Percentiles rank a stretch among this genome's conserved stretches.
Evolutionary conservation across 352 stramenopile genomes (phyloP).

Genomic region (Phytophthora sojae): DNA sequence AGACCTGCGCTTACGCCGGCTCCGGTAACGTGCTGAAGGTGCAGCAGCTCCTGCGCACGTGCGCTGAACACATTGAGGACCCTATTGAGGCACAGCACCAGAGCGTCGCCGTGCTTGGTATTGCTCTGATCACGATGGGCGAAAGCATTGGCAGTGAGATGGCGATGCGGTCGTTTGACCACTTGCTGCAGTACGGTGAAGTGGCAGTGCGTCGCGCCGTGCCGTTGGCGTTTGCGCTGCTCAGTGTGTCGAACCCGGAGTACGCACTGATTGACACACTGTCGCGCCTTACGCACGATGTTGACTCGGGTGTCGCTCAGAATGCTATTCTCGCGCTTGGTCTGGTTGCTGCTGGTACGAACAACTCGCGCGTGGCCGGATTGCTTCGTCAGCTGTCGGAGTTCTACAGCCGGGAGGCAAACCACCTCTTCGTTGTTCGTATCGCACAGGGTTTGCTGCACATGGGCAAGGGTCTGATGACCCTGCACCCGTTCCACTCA

Average conservation of each 20-base stretch:
- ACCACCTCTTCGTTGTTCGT: slow-evolving; percentile 98
- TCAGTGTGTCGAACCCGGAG: slow-evolving; percentile 98
- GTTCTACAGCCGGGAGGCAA: slow-evolving; percentile 98
- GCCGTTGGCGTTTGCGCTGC: slow-evolving; percentile 95
- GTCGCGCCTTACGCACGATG: slow-evolving; percentile 98
- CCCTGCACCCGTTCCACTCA: slow-evolving; percentile 98
- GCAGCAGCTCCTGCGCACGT: slow-evolving; percentile 98
- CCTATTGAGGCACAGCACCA: slow-evolving; percentile 86
- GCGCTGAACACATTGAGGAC: slow-evolving; percentile 96
- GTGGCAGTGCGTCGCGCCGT: slow-evolving; percentile 97
- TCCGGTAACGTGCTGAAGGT: slow-evolving; percentile 99
- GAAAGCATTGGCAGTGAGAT: slow-evolving; percentile 98
- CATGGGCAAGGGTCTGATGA: slow-evolving; percentile 99
- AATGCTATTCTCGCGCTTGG: slow-evolving; percentile 98
- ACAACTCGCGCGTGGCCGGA: slow-evolving; percentile 98
- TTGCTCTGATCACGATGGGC: slow-evolving; percentile 98
- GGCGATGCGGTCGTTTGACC: slow-evolving; percentile 98
- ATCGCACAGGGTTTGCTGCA: slow-evolving; percentile 99
- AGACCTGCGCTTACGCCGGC: slow-evolving; percentile 98
- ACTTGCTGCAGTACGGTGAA: slow-evolving; percentile 99
- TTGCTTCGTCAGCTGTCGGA: slow-evolving; percentile 97
- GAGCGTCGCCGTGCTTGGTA: slow-evolving; percentile 96
- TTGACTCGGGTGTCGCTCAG: slow-evolving; percentile 96
- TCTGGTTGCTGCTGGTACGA: slow-evolving; percentile 97
- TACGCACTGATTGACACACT: slow-evolving; percentile 97